A percentile compares a stretch with the other conserved stretches of the same genome.
Evolutionary conservation across 2,329 filamentous ascomycete species (phyloP).

Genomic region (Talaromyces amestolkiae): DNA sequence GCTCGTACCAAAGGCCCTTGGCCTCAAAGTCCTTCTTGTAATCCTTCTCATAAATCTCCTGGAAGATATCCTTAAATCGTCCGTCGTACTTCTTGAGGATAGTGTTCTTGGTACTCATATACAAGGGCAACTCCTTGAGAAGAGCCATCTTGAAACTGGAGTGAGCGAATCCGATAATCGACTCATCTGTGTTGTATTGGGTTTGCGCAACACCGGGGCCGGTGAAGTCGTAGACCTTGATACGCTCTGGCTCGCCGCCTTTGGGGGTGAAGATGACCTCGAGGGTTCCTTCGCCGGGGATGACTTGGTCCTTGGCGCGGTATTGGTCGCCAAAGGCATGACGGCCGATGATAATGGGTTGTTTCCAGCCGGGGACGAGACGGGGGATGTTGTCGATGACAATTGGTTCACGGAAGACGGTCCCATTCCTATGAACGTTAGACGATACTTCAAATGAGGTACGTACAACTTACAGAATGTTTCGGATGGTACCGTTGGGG

Average conservation of each 20-base stretch:
- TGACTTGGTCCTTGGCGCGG: slow-evolving; percentile 87
- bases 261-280: slow-evolving; percentile 91
- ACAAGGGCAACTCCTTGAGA: slow-evolving; percentile 82
- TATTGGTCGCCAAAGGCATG: slow-evolving; percentile 99
- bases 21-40: slow-evolving; percentile 89
- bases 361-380: slow-evolving; percentile 95
- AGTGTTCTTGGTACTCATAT: slow-evolving; percentile 99
- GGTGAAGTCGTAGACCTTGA: slow-evolving; percentile 89
- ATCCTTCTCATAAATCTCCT: slow-evolving; percentile 84
- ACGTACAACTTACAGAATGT: slow-evolving; percentile 52
- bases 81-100: slow-evolving; percentile 99
- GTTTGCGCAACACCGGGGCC: slow-evolving; percentile 84
- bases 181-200: slow-evolving; percentile 98
- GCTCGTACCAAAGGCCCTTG: slow-evolving; percentile 97
- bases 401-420: slow-evolving; percentile 98
- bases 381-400: slow-evolving; percentile 91
- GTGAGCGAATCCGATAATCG: slow-evolving; percentile 91
- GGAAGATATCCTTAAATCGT: slow-evolving; percentile 99
- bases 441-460: slow-evolving; percentile 1
- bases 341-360: slow-evolving; percentile 97
- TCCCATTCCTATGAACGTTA: slow-evolving; percentile 63
- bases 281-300: slow-evolving; percentile 79
- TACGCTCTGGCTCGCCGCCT: slow-evolving; percentile 73
- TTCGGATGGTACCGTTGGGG: slow-evolving; percentile 83
- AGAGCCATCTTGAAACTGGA: slow-evolving; percentile 95